A percentile compares a stretch with the other conserved stretches of the same genome.
Conservation (phyloP, 2,329 filamentous ascomycete species). For the Neonectria faginata region DNA sequence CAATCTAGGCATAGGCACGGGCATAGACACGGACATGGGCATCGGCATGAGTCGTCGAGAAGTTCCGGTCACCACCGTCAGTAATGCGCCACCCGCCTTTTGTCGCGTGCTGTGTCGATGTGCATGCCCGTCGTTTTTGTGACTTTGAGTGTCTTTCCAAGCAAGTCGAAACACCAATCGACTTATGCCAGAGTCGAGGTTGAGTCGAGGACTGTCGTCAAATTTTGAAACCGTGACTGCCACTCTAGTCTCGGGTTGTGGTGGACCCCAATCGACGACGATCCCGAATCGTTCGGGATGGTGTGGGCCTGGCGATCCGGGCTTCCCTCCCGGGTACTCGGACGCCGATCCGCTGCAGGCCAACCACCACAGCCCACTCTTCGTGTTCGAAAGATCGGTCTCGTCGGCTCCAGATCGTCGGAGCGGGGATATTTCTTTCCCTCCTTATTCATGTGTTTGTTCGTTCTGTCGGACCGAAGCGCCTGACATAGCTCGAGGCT, state of each 20-base stretch:
- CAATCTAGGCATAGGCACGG: neutral
- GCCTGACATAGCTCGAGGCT: neutral
- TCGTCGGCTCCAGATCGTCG: neutral
- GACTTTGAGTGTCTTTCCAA: neutral
- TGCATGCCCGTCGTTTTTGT: neutral
- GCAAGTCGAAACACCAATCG: neutral
- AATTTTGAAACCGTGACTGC: neutral
- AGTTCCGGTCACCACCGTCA: too few relatives aligned
- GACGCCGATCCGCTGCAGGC: conserved; percentile 11
- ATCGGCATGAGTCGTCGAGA: neutral
- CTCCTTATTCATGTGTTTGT: neutral
- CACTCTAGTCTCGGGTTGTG: neutral
- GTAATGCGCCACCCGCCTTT: neutral
- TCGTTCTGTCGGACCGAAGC: neutral
- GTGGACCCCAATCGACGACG: conserved; percentile 14
- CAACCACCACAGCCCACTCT: neutral
- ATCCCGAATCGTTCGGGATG: conserved; percentile 17
- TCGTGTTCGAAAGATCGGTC: neutral
- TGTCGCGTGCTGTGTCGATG: neutral
- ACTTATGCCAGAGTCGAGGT: neutral
- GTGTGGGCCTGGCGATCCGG: conserved; percentile 17
- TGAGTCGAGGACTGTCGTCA: neutral
- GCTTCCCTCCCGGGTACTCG: conserved; percentile 1
- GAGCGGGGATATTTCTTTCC: neutral
- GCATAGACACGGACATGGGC: neutral